Evolutionary conservation across 2,329 filamentous ascomycete species (phyloP).

Genomic region (Shiraia sp.): DNA sequence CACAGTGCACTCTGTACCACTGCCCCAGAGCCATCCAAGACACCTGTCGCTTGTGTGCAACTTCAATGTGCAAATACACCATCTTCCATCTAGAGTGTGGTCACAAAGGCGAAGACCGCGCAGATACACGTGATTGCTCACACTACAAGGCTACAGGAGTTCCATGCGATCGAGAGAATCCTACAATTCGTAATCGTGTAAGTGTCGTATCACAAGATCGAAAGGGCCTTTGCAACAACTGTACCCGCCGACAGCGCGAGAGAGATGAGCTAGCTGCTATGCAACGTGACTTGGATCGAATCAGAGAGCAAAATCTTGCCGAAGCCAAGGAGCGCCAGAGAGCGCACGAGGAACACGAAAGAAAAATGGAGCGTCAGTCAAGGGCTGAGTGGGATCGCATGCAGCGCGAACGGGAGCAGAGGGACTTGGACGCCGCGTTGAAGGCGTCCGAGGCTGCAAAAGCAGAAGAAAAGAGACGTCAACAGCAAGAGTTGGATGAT

Average conservation of each 20-base stretch:
- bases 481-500: constrained; percentile 13
- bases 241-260: constrained; percentile 10
- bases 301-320: constrained; percentile 9
- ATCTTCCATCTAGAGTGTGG: constrained; percentile 22
- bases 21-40: not conserved
- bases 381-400: constrained; percentile 8
- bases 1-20: constrained; percentile 5
- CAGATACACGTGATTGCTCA: constrained; percentile 18
- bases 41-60: not conserved
- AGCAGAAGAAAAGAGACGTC: not conserved
- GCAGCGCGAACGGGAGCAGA: constrained; percentile 6
- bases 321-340: constrained; percentile 9
- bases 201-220: constrained; percentile 12
- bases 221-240: constrained; percentile 21
- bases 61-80: constrained; percentile 28
- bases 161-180: constrained; percentile 22
- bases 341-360: constrained; percentile 1
- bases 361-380: not conserved
- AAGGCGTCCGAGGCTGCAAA: constrained; percentile 5
- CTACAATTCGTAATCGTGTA: constrained; percentile 14
- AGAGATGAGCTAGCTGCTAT: constrained; percentile 13
- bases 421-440: constrained; percentile 12
- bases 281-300: constrained; percentile 11
- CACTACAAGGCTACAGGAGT: constrained; percentile 14
- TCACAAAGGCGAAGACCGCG: constrained; percentile 21